Evolutionary conservation across 371 early-diverging fungal genomes (phyloP).

Genomic region (Mortierella sp.): DNA sequence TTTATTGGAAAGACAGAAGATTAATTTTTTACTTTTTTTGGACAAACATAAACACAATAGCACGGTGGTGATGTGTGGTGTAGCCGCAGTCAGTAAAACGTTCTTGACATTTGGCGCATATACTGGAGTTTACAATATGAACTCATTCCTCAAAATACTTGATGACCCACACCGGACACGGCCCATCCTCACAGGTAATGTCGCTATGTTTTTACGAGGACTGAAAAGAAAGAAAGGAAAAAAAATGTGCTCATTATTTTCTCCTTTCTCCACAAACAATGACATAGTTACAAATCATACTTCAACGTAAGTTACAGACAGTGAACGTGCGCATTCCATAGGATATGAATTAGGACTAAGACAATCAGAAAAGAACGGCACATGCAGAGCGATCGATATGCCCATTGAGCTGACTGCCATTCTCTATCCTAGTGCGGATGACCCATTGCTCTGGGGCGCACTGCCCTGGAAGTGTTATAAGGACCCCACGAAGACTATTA

Average conservation of each 20-base stretch:
- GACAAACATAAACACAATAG: conserved; percentile 6
- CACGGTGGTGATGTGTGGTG: conserved; percentile 42
- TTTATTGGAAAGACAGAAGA: not conserved
- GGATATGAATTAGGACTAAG: not conserved
- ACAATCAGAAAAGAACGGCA: not conserved
- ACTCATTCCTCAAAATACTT: conserved; percentile 68
- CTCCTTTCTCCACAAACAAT: not conserved
- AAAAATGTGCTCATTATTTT: not conserved
- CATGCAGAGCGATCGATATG: not conserved
- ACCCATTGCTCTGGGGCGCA: conserved; percentile 87
- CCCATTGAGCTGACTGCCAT: not conserved
- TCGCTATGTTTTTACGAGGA: too few relatives aligned
- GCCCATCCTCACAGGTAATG: conserved; percentile 76
- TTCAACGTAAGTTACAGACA: conserved; percentile 31
- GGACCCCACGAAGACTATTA: conserved; percentile 65
- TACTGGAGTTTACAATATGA: conserved; percentile 67
- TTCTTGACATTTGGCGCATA: conserved; percentile 69
- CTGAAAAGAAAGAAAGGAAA: not conserved
- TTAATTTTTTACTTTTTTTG: not conserved
- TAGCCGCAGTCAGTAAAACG: conserved; percentile 57
- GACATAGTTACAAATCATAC: conserved; percentile 44
- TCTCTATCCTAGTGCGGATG: conserved; percentile 71
- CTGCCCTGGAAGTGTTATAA: conserved; percentile 67
- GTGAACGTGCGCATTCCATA: conserved; percentile 2
- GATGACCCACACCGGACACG: conserved; percentile 68